These are phyloP conservation scores for Suillus luteus DNA, from an alignment of 768 basidiomycete species.

Conservation along the genomic window DNA sequence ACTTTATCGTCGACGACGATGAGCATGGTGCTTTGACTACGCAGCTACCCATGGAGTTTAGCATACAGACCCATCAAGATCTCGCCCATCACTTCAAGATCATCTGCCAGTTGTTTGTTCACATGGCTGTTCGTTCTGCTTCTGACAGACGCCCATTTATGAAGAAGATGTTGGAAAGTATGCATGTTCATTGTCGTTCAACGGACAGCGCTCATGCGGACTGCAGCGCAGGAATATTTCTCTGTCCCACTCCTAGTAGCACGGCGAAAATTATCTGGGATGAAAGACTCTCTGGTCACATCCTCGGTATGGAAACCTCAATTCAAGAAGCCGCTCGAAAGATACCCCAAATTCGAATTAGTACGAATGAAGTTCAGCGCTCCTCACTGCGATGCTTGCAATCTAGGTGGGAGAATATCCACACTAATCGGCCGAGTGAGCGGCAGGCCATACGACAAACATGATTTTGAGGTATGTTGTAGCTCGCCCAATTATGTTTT, in stretches of 20 bases:
- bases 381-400: slow-evolving; percentile 81
- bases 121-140: slow-evolving; percentile 65
- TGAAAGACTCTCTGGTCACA: slow-evolving; percentile 74
- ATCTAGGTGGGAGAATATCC: slow-evolving; percentile 69
- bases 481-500: neutral
- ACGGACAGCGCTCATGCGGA: slow-evolving; percentile 7
- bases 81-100: slow-evolving; percentile 82
- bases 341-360: slow-evolving; percentile 64
- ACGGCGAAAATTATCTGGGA: slow-evolving; percentile 69
- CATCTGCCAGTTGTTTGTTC: slow-evolving; percentile 84
- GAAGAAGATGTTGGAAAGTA: slow-evolving; percentile 53
- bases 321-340: slow-evolving; percentile 66
- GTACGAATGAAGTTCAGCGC: slow-evolving; percentile 53
- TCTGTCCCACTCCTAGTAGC: slow-evolving; percentile 64
- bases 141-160: slow-evolving; percentile 56
- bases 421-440: slow-evolving; percentile 60
- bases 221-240: slow-evolving; percentile 67
- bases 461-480: slow-evolving; percentile 60
- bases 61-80: slow-evolving; percentile 77
- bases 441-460: slow-evolving; percentile 70
- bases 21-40: slow-evolving; percentile 37
- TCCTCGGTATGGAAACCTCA: slow-evolving; percentile 83
- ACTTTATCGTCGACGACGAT: slow-evolving; percentile 70
- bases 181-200: slow-evolving; percentile 9
- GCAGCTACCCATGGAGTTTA: slow-evolving; percentile 75